Percentiles rank a stretch among this genome's conserved stretches.
Evolutionary conservation across 2,329 filamentous ascomycete genomes (phyloP).

Genomic region (Dothistroma septosporum): DNA sequence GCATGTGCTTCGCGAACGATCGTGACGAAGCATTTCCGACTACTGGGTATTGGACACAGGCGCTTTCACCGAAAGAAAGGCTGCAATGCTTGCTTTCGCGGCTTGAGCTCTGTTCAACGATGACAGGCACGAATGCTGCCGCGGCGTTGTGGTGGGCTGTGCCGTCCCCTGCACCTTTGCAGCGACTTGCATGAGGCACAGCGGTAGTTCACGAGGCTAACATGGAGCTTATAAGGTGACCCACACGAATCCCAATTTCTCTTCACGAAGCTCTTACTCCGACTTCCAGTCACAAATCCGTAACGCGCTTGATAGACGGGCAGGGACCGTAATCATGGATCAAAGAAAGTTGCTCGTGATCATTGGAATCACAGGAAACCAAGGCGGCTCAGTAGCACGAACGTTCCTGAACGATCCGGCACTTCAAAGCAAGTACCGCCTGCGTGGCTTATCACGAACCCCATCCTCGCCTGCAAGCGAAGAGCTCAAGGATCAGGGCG

Average conservation of each 20-base stretch:
- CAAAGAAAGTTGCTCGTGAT: not conserved
- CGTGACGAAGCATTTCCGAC: too few species aligned
- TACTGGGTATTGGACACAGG: too few species aligned
- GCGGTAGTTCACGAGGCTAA: not conserved
- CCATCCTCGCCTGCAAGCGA: slow-evolving; percentile 34
- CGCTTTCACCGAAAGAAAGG: too few species aligned
- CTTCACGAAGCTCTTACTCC: not conserved
- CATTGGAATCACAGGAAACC: not conserved
- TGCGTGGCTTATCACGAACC: slow-evolving; percentile 42
- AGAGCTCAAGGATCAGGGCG: slow-evolving; percentile 27
- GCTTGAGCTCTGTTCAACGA: too few species aligned
- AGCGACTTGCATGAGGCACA: not conserved
- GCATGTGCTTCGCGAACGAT: too few species aligned
- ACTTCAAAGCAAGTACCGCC: slow-evolving; percentile 2
- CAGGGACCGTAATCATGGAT: not conserved
- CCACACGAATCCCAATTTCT: not conserved
- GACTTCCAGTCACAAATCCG: not conserved
- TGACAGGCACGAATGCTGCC: not conserved
- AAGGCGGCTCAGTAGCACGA: slow-evolving; percentile 20
- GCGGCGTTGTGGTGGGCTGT: not conserved
- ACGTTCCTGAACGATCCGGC: slow-evolving; percentile 21
- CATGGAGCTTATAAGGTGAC: not conserved
- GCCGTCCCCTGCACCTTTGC: not conserved
- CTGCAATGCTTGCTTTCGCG: too few species aligned
- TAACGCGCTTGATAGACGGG: not conserved